Evolutionary conservation across 768 basidiomycete genomes (phyloP).

Genomic region (Rhizopogon vesiculosus): DNA sequence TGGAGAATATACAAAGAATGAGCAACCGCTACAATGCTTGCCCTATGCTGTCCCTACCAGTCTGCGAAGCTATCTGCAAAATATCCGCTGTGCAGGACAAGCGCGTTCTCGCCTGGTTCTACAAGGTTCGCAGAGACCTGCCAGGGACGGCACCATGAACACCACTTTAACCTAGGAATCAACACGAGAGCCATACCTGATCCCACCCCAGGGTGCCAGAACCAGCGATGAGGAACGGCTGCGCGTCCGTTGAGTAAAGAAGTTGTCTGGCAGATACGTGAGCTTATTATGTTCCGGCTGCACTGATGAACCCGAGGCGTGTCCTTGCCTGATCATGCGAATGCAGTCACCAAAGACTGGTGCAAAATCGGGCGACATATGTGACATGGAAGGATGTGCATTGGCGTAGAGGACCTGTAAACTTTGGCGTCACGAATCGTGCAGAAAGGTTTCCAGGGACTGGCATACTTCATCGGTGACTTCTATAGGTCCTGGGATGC

Average conservation of each 20-base stretch:
- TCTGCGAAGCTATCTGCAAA: conserved; percentile 91
- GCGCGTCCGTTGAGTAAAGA: conserved; percentile 70
- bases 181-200: conserved; percentile 44
- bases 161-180: not conserved
- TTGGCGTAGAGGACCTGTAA: conserved; percentile 83
- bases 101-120: conserved; percentile 70
- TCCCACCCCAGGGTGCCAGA: conserved; percentile 98
- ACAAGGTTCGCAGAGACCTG: conserved; percentile 89
- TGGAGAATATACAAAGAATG: conserved; percentile 20
- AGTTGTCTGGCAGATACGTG: conserved; percentile 49
- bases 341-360: conserved; percentile 87
- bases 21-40: not conserved
- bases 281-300: not conserved
- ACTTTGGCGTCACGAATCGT: not conserved
- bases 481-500: conserved; percentile 64
- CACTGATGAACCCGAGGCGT: conserved; percentile 11
- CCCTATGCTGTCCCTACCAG: conserved; percentile 44
- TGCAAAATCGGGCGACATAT: conserved; percentile 85
- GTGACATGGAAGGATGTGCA: conserved; percentile 87
- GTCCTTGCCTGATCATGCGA: conserved; percentile 64
- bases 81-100: conserved; percentile 89
- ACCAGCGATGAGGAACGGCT: conserved; percentile 92
- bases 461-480: conserved; percentile 49
- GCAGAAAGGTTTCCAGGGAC: not conserved
- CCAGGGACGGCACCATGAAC: not conserved